Conservation (phyloP, 2,329 filamentous ascomycete species). For the Aspergillus fructus region DNA sequence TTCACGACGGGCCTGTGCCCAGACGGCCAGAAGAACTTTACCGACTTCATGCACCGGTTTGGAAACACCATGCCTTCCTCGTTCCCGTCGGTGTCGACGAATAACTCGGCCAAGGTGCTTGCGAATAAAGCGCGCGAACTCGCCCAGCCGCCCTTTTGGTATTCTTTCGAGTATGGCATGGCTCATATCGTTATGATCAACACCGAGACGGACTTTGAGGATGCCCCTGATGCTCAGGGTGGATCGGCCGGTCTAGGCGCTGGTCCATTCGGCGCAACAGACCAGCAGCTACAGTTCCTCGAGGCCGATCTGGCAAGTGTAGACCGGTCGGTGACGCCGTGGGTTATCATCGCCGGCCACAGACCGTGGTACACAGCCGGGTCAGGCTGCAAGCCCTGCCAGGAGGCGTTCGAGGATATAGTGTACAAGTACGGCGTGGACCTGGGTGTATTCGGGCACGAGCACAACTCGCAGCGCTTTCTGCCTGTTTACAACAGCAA, state of each 20-base stretch:
- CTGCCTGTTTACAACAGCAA: constrained; percentile 32
- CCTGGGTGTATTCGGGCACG: constrained; percentile 57
- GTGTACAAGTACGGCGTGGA: constrained; percentile 60
- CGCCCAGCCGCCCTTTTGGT: constrained; percentile 58
- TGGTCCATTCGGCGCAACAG: constrained; percentile 51
- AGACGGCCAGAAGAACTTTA: constrained; percentile 60
- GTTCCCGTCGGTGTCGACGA: constrained; percentile 51
- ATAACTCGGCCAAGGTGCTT: constrained; percentile 41
- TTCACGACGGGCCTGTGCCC: constrained; percentile 26
- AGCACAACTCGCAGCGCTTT: constrained; percentile 60
- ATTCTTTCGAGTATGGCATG: constrained; percentile 61
- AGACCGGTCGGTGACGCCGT: constrained; percentile 56
- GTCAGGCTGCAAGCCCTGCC: constrained; percentile 48
- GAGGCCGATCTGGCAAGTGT: constrained; percentile 57
- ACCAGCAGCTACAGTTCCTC: constrained; percentile 57
- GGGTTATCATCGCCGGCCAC: constrained; percentile 48
- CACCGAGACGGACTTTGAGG: constrained; percentile 57
- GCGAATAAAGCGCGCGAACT: constrained; percentile 49
- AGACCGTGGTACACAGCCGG: constrained; percentile 51
- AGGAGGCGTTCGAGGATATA: constrained; percentile 54
- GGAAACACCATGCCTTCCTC: constrained; percentile 52
- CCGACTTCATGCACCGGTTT: constrained; percentile 59
- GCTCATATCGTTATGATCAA: constrained; percentile 56
- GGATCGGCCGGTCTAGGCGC: constrained; percentile 45
- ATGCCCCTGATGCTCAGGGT: constrained; percentile 48